phyloP scores from a whole-genome alignment of 306 rosid genomes.

The Hippophae gyantsensis region DNA sequence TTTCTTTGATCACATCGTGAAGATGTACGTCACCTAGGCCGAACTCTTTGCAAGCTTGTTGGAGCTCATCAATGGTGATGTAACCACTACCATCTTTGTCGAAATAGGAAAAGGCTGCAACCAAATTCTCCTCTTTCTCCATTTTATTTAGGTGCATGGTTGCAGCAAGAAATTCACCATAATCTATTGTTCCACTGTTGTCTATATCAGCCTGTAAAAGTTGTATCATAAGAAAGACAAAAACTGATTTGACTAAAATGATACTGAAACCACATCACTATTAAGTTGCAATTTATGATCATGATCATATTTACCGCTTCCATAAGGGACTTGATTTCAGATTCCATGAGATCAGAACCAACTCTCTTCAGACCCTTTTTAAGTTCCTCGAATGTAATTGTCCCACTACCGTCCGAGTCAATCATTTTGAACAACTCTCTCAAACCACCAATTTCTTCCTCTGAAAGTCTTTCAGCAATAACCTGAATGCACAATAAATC shows the following conservation, averaged over 20 bases:
- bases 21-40: conserved; percentile 68
- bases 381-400: conserved; percentile 84
- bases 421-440: conserved; percentile 85
- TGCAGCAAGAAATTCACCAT: conserved; percentile 89
- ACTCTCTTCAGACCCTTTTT: conserved; percentile 66
- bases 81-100: conserved; percentile 88
- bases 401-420: conserved; percentile 70
- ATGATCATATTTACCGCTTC: conserved; percentile 53
- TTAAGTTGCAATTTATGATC: conserved; percentile 13
- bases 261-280: background rate
- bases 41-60: conserved; percentile 66
- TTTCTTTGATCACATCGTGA: conserved; percentile 61
- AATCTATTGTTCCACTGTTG: conserved; percentile 78
- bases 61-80: conserved; percentile 82
- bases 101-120: conserved; percentile 73
- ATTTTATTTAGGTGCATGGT: conserved; percentile 82
- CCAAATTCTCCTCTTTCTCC: conserved; percentile 82
- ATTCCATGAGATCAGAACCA: conserved; percentile 78
- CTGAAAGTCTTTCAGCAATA: conserved; percentile 82
- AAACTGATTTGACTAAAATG: background rate
- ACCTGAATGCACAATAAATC: conserved; percentile 34
- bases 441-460: conserved; percentile 89
- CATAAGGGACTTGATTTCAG: conserved; percentile 80
- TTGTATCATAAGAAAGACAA: background rate
- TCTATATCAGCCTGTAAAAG: conserved; percentile 70